phyloP scores from a whole-genome alignment of 2,329 filamentous ascomycete species.

The Cercospora sesami region DNA sequence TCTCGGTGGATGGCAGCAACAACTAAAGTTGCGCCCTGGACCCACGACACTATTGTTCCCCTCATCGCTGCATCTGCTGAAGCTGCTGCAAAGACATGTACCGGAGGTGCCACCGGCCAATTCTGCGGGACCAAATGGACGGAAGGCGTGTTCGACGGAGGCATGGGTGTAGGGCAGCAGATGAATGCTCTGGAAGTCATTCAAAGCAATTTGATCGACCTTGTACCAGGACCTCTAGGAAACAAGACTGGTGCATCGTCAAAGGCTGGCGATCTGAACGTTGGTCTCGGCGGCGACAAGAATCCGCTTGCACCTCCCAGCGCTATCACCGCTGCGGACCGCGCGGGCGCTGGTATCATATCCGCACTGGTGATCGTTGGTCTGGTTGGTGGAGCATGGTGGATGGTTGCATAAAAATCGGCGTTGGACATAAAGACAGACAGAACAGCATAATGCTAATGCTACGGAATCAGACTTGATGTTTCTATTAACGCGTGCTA shows the following conservation, averaged over 20 bases:
- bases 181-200: conserved; percentile 59
- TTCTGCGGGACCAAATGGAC: conserved; percentile 50
- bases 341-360: conserved; percentile 28
- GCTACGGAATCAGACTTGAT: conserved; percentile 7
- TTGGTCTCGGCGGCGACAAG: conserved; percentile 26
- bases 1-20: conserved; percentile 54
- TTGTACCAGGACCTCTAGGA: conserved; percentile 46
- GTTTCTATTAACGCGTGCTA: neutral
- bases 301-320: conserved; percentile 30
- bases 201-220: conserved; percentile 44
- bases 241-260: conserved; percentile 52
- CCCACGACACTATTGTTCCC: conserved; percentile 52
- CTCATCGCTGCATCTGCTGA: conserved; percentile 54
- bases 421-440: neutral
- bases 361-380: conserved; percentile 28
- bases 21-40: conserved; percentile 60
- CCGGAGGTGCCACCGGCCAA: conserved; percentile 48
- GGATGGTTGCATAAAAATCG: conserved; percentile 26
- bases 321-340: conserved; percentile 30
- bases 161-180: conserved; percentile 56
- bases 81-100: conserved; percentile 55
- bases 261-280: conserved; percentile 20
- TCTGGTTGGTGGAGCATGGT: conserved; percentile 29
- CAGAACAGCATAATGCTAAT: conserved; percentile 11
- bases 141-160: conserved; percentile 46